Evolutionary conservation across 1,284 basidiomycete genomes (phyloP).

Genomic region (Moesziomyces sp.): DNA sequence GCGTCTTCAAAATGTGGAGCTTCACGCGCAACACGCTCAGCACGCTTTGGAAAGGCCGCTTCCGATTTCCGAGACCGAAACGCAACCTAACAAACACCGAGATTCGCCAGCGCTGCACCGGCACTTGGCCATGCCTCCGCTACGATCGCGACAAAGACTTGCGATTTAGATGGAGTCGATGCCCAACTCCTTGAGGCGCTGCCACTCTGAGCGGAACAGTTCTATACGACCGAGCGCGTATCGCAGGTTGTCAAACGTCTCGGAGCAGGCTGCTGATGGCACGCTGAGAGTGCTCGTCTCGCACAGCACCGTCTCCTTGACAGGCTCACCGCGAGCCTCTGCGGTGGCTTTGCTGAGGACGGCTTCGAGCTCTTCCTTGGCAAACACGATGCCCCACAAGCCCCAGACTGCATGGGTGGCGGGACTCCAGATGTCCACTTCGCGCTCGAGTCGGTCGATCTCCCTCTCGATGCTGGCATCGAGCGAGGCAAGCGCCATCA

Average conservation of each 20-base stretch:
- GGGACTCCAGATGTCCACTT: slow-evolving; percentile 59
- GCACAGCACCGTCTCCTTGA: slow-evolving; percentile 26
- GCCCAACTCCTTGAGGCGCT: slow-evolving; percentile 30
- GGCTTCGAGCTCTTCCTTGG: slow-evolving; percentile 53
- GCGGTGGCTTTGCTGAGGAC: slow-evolving; percentile 37
- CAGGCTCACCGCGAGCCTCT: slow-evolving; percentile 26
- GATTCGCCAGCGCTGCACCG: no score
- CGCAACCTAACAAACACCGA: no score
- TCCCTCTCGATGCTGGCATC: slow-evolving; percentile 55
- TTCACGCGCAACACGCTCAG: neutral
- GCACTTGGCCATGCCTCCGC: no score
- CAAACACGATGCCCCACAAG: slow-evolving; percentile 65
- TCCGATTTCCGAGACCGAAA: neutral
- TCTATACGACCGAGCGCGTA: slow-evolving; percentile 62
- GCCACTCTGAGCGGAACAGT: slow-evolving; percentile 58
- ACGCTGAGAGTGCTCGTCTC: slow-evolving; percentile 8
- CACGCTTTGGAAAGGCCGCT: neutral
- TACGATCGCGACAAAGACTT: no score
- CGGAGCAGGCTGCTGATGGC: slow-evolving; percentile 36
- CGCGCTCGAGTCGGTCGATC: slow-evolving; percentile 61
- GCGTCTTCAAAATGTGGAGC: neutral
- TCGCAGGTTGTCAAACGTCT: slow-evolving; percentile 63
- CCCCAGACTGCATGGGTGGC: slow-evolving; percentile 65
- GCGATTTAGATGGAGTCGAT: slow-evolving; percentile 23
- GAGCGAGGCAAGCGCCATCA: slow-evolving; percentile 42